phyloP scores from a whole-genome alignment of 179 eudicot genomes.

The Beta lomatogona region DNA sequence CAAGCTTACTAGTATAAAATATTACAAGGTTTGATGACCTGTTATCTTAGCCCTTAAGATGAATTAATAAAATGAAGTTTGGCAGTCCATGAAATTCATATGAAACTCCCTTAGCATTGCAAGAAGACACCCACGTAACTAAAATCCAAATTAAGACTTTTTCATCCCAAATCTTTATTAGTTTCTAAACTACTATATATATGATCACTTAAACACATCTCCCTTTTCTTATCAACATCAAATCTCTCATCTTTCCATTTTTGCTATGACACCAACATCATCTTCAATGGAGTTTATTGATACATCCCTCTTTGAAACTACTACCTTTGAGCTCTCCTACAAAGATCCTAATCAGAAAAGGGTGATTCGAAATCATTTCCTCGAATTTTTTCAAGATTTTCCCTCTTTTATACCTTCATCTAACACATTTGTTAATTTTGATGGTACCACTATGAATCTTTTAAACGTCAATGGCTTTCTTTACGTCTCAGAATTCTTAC shows the following conservation, averaged over 20 bases:
- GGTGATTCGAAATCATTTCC: slow-evolving; percentile 24
- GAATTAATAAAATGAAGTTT: no score
- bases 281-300: slow-evolving; percentile 28
- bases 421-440: slow-evolving; percentile 14
- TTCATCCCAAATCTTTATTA: neutral
- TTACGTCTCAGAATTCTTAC: slow-evolving; percentile 24
- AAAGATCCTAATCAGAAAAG: slow-evolving; percentile 22
- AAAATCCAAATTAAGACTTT: slow-evolving; percentile 1
- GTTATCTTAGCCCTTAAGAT: no score
- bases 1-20: neutral
- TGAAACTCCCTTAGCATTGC: slow-evolving; percentile 6
- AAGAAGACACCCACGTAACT: slow-evolving; percentile 18
- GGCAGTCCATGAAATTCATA: no score
- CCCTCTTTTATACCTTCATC: slow-evolving; percentile 24
- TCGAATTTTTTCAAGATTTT: slow-evolving; percentile 17
- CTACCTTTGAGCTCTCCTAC: slow-evolving; percentile 17
- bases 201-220: neutral
- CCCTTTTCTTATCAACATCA: neutral
- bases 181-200: neutral
- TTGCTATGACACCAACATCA: slow-evolving; percentile 17
- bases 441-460: slow-evolving; percentile 22
- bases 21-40: no score
- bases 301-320: slow-evolving; percentile 9
- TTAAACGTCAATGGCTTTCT: slow-evolving; percentile 24
- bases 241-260: no score